Evolutionary conservation across 371 early-diverging fungal genomes (phyloP).

Genomic region (Blakeslea trispora): DNA sequence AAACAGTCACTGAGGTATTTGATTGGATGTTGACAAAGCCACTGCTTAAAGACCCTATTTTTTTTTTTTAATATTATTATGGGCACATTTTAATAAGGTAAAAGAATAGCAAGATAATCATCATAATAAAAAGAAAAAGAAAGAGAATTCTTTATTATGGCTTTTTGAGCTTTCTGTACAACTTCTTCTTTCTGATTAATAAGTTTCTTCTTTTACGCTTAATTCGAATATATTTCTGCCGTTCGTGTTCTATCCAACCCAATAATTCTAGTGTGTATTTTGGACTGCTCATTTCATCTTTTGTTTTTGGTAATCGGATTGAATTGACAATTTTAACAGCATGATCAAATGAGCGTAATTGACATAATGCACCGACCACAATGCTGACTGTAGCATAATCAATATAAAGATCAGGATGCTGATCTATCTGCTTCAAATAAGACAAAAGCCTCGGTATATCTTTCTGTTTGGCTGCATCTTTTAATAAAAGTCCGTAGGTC

Average conservation of each 20-base stretch:
- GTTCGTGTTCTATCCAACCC: constrained; percentile 1
- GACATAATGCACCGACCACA: constrained; percentile 14
- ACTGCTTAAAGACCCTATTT: too few species aligned
- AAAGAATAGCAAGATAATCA: too few species aligned
- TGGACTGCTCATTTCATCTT: neutral
- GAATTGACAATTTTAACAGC: constrained; percentile 15
- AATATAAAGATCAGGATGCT: neutral
- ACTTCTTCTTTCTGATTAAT: neutral
- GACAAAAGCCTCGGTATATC: constrained; percentile 7
- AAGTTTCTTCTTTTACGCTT: constrained; percentile 1
- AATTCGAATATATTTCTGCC: neutral
- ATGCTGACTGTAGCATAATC: constrained; percentile 19
- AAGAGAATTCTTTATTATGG: too few species aligned
- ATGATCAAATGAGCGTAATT: constrained; percentile 3
- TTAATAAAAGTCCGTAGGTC: constrained; percentile 25
- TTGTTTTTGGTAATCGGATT: neutral
- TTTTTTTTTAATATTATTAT: too few species aligned
- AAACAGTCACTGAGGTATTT: constrained; percentile 8
- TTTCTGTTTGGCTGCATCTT: constrained; percentile 20
- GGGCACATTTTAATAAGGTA: too few species aligned
- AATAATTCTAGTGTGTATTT: constrained; percentile 6
- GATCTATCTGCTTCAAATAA: constrained; percentile 19
- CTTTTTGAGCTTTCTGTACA: too few species aligned
- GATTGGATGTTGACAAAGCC: constrained; percentile 16
- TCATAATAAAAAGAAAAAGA: too few species aligned